Base-by-base conservation (phyloP, 2,329 filamentous ascomycete genomes). In the Fusarium paranaense region DNA sequence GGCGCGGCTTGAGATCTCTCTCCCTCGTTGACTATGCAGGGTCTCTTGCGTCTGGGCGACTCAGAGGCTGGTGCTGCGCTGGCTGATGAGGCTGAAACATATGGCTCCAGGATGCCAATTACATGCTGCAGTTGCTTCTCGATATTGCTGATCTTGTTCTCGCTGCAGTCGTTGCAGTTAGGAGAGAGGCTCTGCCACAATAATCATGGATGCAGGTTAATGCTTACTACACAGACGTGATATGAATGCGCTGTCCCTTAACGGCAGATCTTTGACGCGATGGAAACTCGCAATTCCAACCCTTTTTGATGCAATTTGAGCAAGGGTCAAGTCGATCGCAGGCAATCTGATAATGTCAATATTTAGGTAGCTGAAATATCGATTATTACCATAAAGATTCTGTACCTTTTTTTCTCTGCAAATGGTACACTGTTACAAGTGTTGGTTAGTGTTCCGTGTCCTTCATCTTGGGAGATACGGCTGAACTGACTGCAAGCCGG, bases 41-140 rank as follows among this genome's bases (percentile, higher is more conserved):
- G 33, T n/a, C 56, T 59, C 16, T 59, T 59, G 20, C 56, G 56
- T 11, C 18, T 59, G 20, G 56, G 56, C 20, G 56, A 59, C 20
- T 59, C 33, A n/a, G 54, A 14, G 13, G 54, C 14, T 4, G 32
- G 22, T 58, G 33, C 33, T 40, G 56, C 22, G 33, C 8, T 40
- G 56, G 35, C 56, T 38, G 56, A 25, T n/a, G 35, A 59, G 20
- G 35, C 56, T 38, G 56, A 58, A 27, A 32, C 22, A n/a, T 16
- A 38, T 16, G 56, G 20, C 35, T 59, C 56, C 9, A 59, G 56
- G 16, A 59, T 40, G 56, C 35, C 56, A 27, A 59, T 59, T n/a
- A 59, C 56, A 30, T 59, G 56, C 56, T 59, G 56, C 6, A 59
- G 56, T 59, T 59, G 56, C 33, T 59, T 59, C 56, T 59, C 56